Evolutionary conservation across 2,329 filamentous ascomycete genomes (phyloP).

Genomic region (Fusarium sp.): DNA sequence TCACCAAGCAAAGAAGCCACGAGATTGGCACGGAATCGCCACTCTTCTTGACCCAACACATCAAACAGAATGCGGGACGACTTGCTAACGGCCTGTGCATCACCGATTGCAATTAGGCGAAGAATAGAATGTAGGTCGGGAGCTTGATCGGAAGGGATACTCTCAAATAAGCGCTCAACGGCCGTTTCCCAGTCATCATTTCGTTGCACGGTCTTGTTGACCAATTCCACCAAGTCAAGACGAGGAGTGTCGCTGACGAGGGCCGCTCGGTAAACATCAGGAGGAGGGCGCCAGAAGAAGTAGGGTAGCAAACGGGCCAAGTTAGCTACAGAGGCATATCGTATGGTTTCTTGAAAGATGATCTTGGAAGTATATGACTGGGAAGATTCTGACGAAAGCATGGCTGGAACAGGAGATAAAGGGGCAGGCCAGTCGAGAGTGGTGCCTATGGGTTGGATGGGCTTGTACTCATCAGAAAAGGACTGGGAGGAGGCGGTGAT

Average conservation of each 20-base stretch:
- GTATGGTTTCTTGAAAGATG: conserved; percentile 31
- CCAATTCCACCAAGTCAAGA: conserved; percentile 32
- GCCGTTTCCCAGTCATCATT: conserved; percentile 15
- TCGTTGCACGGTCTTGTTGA: conserved; percentile 38
- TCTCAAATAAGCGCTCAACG: conserved; percentile 28
- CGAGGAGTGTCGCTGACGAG: conserved; percentile 28
- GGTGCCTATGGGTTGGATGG: conserved; percentile 33
- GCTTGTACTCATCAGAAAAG: background rate
- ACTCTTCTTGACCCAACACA: conserved; percentile 50
- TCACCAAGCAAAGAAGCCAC: conserved; percentile 37
- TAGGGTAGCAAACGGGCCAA: conserved; percentile 48
- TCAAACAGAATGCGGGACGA: conserved; percentile 45
- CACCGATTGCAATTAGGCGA: conserved; percentile 47
- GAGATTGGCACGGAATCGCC: conserved; percentile 40
- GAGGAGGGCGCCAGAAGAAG: conserved; percentile 51
- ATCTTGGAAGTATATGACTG: conserved; percentile 38
- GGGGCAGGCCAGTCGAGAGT: conserved; percentile 37
- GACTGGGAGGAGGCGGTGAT: conserved; percentile 30
- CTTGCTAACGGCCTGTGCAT: conserved; percentile 43
- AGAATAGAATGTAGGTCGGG: conserved; percentile 43
- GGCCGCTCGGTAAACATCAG: conserved; percentile 41
- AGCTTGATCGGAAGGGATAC: conserved; percentile 22
- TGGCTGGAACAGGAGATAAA: conserved; percentile 42
- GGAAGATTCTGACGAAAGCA: conserved; percentile 22
- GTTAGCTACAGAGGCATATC: conserved; percentile 35